Base-by-base conservation (phyloP, 768 basidiomycete genomes). In the Neoboletus magnificus region DNA sequence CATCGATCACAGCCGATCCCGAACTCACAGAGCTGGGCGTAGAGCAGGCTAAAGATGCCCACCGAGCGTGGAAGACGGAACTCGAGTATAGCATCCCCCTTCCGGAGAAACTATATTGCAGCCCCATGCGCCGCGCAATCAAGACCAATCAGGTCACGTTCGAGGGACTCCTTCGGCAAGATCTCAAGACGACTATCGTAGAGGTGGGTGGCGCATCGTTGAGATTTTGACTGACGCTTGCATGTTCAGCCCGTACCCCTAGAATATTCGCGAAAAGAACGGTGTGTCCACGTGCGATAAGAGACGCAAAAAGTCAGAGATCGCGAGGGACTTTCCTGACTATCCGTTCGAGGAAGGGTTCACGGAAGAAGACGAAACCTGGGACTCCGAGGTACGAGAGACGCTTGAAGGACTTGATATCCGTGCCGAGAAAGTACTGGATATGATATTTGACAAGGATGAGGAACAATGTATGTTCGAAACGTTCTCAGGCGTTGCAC, bases 221-320 rank as follows among this genome's bases (percentile, higher is more conserved):
- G 22, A 13, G 32, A 16, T 13, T 20, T n/a, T 18, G 43, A 40
- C 4, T 4, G 32, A 30, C 1, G 10, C 16, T 52, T 33, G 23
- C 39, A 7, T 4, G 23, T 49, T 62, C 29, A 48, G 2, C 39
- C 8, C 35, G 16, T 44, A 1, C 32, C 7, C 11, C 1, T 23
- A 91, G 89, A 78, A 85, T 56, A 79, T 82, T 46, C 81, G 88
- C 30, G 89, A 91, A 67, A 77, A 77, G 56, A 80, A 82, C 55
- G 82, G 87, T 0, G 77, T 81, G 1, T 87, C 89, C 55, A 89
- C 87, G 0, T 89, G 87, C 62, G 89, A 91, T 67, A 78, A 80
- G 58, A 80, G 89, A 15, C 74, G 75, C 20, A 73, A 76, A 2
- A 74, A 71, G 32, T 74, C 79, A 0, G 76, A 80, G 51, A 84